phyloP scores from a whole-genome alignment of 1,284 basidiomycete species.

The Coniferiporia weirii region DNA sequence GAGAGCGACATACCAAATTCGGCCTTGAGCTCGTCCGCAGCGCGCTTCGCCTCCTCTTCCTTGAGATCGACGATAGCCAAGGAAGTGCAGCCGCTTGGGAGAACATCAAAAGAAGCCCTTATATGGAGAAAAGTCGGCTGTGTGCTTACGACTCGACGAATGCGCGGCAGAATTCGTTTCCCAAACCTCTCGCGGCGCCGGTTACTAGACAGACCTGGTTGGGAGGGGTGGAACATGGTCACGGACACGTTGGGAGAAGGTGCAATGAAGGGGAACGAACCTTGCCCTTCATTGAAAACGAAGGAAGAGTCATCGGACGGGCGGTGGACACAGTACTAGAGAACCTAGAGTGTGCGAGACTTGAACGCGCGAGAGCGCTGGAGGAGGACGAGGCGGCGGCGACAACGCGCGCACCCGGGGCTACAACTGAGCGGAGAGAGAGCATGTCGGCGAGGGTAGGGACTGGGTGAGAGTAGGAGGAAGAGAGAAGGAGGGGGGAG shows the following conservation, averaged over 20 bases:
- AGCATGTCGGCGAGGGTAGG: background rate
- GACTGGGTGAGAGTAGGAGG: too few relatives aligned
- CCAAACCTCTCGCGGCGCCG: slow-evolving; percentile 87
- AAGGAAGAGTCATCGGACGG: slow-evolving; percentile 42
- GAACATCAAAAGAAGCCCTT: slow-evolving; percentile 40
- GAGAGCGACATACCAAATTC: slow-evolving; percentile 39
- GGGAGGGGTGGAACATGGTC: slow-evolving; percentile 23
- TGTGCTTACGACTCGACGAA: slow-evolving; percentile 74
- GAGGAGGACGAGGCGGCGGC: background rate
- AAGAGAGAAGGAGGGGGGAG: too few relatives aligned
- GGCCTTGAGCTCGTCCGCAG: slow-evolving; percentile 69
- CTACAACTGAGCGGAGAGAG: background rate
- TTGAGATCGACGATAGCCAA: slow-evolving; percentile 85
- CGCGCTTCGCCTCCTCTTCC: slow-evolving; percentile 61
- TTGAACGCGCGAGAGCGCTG: background rate
- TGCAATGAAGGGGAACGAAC: slow-evolving; percentile 39
- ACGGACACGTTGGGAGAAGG: slow-evolving; percentile 28
- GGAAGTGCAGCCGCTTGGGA: slow-evolving; percentile 67
- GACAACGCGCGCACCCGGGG: background rate
- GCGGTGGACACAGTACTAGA: slow-evolving; percentile 19
- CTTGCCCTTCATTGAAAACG: slow-evolving; percentile 19
- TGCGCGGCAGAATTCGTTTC: slow-evolving; percentile 84
- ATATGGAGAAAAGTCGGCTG: slow-evolving; percentile 25
- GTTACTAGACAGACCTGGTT: slow-evolving; percentile 86
- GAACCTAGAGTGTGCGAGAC: background rate